Percentiles rank a stretch among this genome's conserved stretches.
phyloP scores from a whole-genome alignment of 768 basidiomycete genomes.

The Psilocybe sp. region DNA sequence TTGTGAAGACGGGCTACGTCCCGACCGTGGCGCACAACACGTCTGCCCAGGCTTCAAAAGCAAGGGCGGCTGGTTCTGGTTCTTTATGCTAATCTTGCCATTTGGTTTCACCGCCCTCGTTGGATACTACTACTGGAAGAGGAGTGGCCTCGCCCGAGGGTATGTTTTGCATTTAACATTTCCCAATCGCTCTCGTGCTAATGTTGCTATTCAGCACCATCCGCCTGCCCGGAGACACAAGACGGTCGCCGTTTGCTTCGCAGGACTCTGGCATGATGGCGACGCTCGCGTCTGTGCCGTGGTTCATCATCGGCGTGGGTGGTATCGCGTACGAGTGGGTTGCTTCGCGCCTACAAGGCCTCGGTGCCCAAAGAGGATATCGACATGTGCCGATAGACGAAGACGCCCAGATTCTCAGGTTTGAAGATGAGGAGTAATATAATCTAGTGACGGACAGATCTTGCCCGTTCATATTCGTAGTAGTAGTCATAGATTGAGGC shows the following conservation, averaged over 20 bases:
- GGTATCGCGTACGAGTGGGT: slow-evolving; percentile 74
- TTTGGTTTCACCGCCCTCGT: slow-evolving; percentile 74
- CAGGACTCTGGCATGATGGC: slow-evolving; percentile 37
- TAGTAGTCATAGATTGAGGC: neutral
- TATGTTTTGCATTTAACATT: slow-evolving; percentile 32
- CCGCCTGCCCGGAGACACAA: slow-evolving; percentile 64
- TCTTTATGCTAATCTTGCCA: slow-evolving; percentile 70
- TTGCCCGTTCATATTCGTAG: neutral
- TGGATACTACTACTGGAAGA: slow-evolving; percentile 79
- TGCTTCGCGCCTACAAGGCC: slow-evolving; percentile 43
- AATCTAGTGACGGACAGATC: neutral
- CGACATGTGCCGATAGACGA: slow-evolving; percentile 80
- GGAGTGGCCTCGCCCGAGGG: slow-evolving; percentile 74
- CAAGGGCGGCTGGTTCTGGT: slow-evolving; percentile 83
- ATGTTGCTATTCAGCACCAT: slow-evolving; percentile 53
- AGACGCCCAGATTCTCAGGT: slow-evolving; percentile 82
- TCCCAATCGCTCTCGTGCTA: slow-evolving; percentile 9
- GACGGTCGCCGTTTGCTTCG: slow-evolving; percentile 13
- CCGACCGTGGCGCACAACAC: slow-evolving; percentile 73
- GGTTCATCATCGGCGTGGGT: slow-evolving; percentile 79
- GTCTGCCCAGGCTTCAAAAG: slow-evolving; percentile 78
- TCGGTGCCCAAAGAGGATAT: slow-evolving; percentile 62
- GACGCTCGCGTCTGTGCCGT: slow-evolving; percentile 85
- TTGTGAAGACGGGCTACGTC: slow-evolving; percentile 79
- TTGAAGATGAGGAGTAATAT: slow-evolving; percentile 69